Conservation (phyloP, 2,329 filamentous ascomycete genomes). For the Botrytis squamosa region DNA sequence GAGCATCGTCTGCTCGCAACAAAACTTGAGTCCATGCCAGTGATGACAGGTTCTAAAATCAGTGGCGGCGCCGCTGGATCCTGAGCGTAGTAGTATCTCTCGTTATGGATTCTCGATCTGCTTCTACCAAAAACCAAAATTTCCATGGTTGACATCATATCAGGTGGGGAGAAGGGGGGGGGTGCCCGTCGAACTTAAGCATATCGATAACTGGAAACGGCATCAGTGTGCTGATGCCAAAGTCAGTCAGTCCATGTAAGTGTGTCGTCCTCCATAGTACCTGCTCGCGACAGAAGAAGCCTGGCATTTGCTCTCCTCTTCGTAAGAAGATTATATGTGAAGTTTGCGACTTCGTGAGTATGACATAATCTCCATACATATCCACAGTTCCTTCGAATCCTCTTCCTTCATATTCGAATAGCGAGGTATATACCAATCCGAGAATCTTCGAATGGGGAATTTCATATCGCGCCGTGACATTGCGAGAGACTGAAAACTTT, state of each 20-base stretch:
- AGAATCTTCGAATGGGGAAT: neutral
- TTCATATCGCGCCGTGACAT: neutral
- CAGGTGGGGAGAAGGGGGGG: neutral
- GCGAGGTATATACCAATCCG: neutral
- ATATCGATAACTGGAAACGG: neutral
- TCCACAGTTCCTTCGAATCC: neutral
- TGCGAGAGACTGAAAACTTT: neutral
- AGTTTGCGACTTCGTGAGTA: neutral
- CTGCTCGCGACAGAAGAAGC: neutral
- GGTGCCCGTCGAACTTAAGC: neutral
- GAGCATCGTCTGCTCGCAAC: neutral
- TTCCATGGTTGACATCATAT: neutral
- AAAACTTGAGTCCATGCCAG: constrained; percentile 18
- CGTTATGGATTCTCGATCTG: neutral
- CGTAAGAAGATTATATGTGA: neutral
- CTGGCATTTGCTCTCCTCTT: neutral
- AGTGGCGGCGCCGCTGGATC: neutral
- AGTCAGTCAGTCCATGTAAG: neutral
- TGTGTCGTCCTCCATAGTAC: neutral
- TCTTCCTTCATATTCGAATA: neutral
- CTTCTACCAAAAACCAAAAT: neutral
- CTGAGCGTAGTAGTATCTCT: neutral
- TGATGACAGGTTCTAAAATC: neutral
- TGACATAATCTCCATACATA: neutral
- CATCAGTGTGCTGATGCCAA: neutral